Percentiles rank a stretch among this genome's conserved stretches.
phyloP scores from a whole-genome alignment of 768 basidiomycete genomes.

The Naematelia aurantialba region DNA sequence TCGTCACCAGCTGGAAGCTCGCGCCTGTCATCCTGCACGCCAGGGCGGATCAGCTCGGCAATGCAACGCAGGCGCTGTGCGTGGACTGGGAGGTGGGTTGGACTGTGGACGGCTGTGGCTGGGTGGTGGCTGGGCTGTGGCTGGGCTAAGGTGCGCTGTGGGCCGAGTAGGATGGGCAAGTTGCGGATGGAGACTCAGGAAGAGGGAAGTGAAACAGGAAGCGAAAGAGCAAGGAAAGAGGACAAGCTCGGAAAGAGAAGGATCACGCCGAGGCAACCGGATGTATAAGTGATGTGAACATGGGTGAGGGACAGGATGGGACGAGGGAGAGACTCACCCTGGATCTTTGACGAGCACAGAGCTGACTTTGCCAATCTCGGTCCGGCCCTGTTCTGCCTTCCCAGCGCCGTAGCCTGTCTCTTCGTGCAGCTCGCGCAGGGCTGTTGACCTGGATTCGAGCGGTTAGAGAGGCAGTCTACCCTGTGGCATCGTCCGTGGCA shows the following conservation, averaged over 20 bases:
- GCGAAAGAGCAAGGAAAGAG: background rate
- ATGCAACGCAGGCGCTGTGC: too few relatives aligned
- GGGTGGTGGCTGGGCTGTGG: too few relatives aligned
- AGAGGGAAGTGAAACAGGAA: background rate
- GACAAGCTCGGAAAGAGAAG: background rate
- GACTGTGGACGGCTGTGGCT: too few relatives aligned
- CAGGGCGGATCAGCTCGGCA: slow-evolving; percentile 3
- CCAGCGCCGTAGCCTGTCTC: slow-evolving; percentile 70
- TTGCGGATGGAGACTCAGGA: background rate
- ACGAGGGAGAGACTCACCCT: slow-evolving; percentile 25
- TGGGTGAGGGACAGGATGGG: too few relatives aligned
- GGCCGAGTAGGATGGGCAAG: too few relatives aligned
- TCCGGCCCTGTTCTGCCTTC: slow-evolving; percentile 34
- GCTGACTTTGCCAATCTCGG: slow-evolving; percentile 53
- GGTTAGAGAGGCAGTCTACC: background rate
- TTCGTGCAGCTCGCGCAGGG: slow-evolving; percentile 83
- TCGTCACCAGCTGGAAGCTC: slow-evolving; percentile 80
- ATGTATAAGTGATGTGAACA: too few relatives aligned
- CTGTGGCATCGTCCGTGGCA: too few relatives aligned
- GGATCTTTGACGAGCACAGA: slow-evolving; percentile 44
- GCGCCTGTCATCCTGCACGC: slow-evolving; percentile 78
- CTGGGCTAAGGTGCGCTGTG: too few relatives aligned
- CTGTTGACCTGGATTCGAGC: slow-evolving; percentile 53
- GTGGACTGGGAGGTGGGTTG: too few relatives aligned
- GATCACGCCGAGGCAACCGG: too few relatives aligned